Evolutionary conservation across 805 yeast genomes (phyloP).

Genomic region (Zygotorulaspora sp.): DNA sequence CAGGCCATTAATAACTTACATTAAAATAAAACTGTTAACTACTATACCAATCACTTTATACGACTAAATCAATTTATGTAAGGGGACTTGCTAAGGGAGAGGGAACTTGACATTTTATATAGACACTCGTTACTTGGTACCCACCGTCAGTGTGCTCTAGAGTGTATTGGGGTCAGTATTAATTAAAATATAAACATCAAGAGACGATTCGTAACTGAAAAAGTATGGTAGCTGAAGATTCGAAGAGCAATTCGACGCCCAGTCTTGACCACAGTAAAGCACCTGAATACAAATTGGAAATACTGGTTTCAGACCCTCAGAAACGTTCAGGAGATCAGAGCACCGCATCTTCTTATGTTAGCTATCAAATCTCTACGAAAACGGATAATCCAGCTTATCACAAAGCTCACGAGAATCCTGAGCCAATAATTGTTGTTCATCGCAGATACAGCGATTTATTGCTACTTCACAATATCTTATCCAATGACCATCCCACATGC

Average conservation of each 20-base stretch:
- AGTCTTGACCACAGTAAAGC: constrained; percentile 3
- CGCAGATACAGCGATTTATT: constrained; percentile 86
- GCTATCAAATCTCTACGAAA: constrained; percentile 34
- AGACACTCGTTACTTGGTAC: too few species aligned
- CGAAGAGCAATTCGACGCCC: background rate
- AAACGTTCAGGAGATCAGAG: constrained; percentile 28
- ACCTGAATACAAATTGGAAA: constrained; percentile 17
- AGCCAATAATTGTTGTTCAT: constrained; percentile 31
- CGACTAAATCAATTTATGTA: too few species aligned
- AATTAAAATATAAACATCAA: too few species aligned
- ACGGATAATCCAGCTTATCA: constrained; percentile 29
- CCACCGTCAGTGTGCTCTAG: constrained; percentile 2
- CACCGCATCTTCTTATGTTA: constrained; percentile 29
- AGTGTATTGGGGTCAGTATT: constrained; percentile 1
- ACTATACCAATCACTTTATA: too few species aligned
- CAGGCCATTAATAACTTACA: too few species aligned
- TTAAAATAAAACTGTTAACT: too few species aligned
- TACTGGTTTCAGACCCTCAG: constrained; percentile 34
- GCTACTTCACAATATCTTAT: constrained; percentile 66
- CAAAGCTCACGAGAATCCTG: constrained; percentile 14
- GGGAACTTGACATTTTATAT: too few species aligned
- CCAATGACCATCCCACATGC: constrained; percentile 76
- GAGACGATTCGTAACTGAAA: too few species aligned
- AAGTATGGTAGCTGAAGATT: constrained; percentile 3
- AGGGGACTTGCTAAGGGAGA: constrained; percentile 6